A percentile compares a stretch with the other conserved stretches of the same genome.
phyloP scores from a whole-genome alignment of 2,329 filamentous ascomycete genomes.

The Pseudocercospora musae region DNA sequence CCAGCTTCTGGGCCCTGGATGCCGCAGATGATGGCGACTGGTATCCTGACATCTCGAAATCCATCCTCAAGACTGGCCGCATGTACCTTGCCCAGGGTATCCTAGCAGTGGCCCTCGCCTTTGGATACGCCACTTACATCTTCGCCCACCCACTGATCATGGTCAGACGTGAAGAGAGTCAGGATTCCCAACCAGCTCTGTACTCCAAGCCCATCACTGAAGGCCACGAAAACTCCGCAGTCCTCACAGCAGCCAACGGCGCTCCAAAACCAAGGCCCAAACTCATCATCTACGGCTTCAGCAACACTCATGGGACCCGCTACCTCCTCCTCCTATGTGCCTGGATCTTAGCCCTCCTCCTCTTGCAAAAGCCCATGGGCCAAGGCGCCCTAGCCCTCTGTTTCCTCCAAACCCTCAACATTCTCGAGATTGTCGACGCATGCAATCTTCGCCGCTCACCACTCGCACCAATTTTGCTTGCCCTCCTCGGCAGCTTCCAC shows the following conservation, averaged over 20 bases:
- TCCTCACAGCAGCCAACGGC: constrained; percentile 37
- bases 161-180: constrained; percentile 52
- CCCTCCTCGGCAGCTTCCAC: constrained; percentile 85
- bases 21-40: constrained; percentile 83
- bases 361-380: constrained; percentile 94
- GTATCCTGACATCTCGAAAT: constrained; percentile 60
- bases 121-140: constrained; percentile 78
- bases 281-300: constrained; percentile 76
- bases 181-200: background rate
- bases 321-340: constrained; percentile 82
- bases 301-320: constrained; percentile 86
- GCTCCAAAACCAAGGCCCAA: constrained; percentile 33
- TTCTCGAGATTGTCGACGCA: constrained; percentile 62
- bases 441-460: constrained; percentile 62
- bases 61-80: constrained; percentile 67
- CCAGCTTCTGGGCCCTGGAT: constrained; percentile 84
- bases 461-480: constrained; percentile 80
- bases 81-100: constrained; percentile 76
- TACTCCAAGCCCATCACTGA: constrained; percentile 31
- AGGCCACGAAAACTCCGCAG: constrained; percentile 30
- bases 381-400: constrained; percentile 77
- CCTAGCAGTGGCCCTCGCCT: constrained; percentile 75
- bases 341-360: constrained; percentile 69
- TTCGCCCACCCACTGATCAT: constrained; percentile 83
- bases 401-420: constrained; percentile 82